Conservation (phyloP, 78 protist species). For the Dictyostelium purpureum region DNA sequence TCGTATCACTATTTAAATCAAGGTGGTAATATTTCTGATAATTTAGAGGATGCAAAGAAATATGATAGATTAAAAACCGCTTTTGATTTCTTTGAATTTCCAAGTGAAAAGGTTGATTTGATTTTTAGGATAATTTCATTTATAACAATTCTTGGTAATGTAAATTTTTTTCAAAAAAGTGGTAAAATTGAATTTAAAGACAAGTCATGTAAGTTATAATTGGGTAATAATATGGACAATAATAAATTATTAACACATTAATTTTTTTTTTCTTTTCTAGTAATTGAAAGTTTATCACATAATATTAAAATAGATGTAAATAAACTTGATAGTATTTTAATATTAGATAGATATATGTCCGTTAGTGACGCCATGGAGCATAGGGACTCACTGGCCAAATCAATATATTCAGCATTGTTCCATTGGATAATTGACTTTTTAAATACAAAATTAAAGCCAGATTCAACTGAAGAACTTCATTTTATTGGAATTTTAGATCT, state of each 20-base stretch:
- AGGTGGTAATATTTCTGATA: conserved; percentile 43
- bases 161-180: conserved; percentile 35
- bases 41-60: conserved; percentile 72
- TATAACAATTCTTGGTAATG: conserved; percentile 35
- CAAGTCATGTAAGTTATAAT: conserved; percentile 2
- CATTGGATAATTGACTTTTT: conserved; percentile 83
- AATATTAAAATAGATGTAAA: conserved; percentile 21
- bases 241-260: neutral
- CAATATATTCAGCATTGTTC: conserved; percentile 85
- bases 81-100: conserved; percentile 38
- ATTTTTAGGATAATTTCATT: conserved; percentile 40
- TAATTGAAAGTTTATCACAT: conserved; percentile 34
- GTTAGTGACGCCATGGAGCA: conserved; percentile 72
- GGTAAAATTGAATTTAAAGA: conserved; percentile 53
- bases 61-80: conserved; percentile 60
- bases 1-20: conserved; percentile 81
- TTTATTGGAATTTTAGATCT: conserved; percentile 90
- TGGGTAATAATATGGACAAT: neutral
- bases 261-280: neutral
- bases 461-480: neutral
- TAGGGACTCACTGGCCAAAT: conserved; percentile 88
- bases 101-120: neutral
- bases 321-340: conserved; percentile 28
- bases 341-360: neutral
- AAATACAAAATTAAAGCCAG: conserved; percentile 43